phyloP scores from a whole-genome alignment of 208 protist genomes.

The Acanthamoeba royreba region DNA sequence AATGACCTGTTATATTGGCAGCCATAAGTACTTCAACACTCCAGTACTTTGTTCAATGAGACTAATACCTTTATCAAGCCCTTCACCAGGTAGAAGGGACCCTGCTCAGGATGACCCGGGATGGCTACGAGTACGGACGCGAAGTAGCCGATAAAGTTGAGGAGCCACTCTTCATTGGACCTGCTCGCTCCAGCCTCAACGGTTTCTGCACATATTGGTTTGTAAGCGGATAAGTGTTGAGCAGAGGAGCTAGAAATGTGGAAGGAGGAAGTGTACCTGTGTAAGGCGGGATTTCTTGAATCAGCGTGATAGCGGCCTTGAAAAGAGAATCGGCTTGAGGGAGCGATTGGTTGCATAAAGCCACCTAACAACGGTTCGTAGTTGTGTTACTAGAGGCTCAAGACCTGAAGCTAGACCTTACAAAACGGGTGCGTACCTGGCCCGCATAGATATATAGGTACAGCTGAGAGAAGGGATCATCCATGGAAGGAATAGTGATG shows the following conservation, averaged over 20 bases:
- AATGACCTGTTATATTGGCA: neutral
- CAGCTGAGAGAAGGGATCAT: slow-evolving; percentile 66
- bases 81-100: slow-evolving; percentile 72
- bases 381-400: neutral
- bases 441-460: slow-evolving; percentile 70
- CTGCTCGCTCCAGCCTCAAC: slow-evolving; percentile 42
- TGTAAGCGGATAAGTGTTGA: neutral
- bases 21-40: neutral
- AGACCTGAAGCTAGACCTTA: neutral
- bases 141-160: slow-evolving; percentile 57
- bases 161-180: slow-evolving; percentile 61
- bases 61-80: slow-evolving; percentile 63
- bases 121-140: slow-evolving; percentile 58
- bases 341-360: slow-evolving; percentile 72
- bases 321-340: slow-evolving; percentile 77
- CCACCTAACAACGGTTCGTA: neutral
- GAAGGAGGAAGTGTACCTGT: neutral
- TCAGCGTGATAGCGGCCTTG: slow-evolving; percentile 69
- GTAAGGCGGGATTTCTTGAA: slow-evolving; percentile 65
- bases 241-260: neutral
- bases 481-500: slow-evolving; percentile 84
- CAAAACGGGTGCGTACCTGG: neutral
- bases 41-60: neutral
- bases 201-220: neutral
- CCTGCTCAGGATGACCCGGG: slow-evolving; percentile 75